phyloP scores from a whole-genome alignment of 805 yeast genomes.

The Myxozyma geophila region DNA sequence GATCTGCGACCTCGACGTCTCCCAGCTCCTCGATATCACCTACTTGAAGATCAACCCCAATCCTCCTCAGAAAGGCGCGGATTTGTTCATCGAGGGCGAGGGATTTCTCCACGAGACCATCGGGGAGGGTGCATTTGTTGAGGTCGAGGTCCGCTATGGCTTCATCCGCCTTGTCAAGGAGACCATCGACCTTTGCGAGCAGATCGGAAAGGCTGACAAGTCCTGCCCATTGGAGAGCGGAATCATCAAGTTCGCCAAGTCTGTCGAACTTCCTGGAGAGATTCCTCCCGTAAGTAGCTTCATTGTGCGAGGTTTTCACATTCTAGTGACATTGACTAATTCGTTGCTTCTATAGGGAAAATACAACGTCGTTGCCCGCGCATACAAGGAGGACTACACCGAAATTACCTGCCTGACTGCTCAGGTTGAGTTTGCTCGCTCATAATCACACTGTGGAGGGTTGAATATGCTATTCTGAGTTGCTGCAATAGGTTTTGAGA shows the following conservation, averaged over 20 bases:
- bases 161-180: conserved; percentile 85
- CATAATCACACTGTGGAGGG: conserved; percentile 7
- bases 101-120: conserved; percentile 64
- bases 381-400: conserved; percentile 81
- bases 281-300: conserved; percentile 76
- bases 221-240: conserved; percentile 84
- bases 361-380: conserved; percentile 84
- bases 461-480: neutral
- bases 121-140: conserved; percentile 89
- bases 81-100: conserved; percentile 75
- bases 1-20: conserved; percentile 67
- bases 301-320: neutral
- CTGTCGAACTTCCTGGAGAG: conserved; percentile 82
- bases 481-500: neutral
- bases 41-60: conserved; percentile 72
- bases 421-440: conserved; percentile 44
- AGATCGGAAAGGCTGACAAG: conserved; percentile 79
- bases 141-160: conserved; percentile 90
- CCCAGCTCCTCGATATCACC: conserved; percentile 68
- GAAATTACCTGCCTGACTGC: conserved; percentile 79
- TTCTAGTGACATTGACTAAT: neutral
- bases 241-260: conserved; percentile 63
- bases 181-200: conserved; percentile 92
- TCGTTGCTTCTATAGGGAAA: conserved; percentile 50
- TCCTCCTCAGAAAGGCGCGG: conserved; percentile 86